Conservation (phyloP, 768 basidiomycete species). For the Boletus speciosus region DNA sequence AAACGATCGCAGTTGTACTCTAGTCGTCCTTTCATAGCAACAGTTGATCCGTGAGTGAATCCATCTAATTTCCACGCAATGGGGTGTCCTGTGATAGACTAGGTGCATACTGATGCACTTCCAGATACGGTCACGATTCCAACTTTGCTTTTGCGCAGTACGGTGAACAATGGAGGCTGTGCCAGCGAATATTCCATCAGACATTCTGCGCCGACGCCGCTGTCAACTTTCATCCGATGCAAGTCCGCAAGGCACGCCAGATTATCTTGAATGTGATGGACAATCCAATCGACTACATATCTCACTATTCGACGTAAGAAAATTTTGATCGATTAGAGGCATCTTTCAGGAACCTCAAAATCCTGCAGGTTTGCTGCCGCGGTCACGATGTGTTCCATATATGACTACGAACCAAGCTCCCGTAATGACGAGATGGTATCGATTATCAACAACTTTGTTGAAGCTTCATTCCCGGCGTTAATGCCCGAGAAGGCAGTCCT, state of each 20-base stretch:
- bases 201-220: slow-evolving; percentile 6
- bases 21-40: slow-evolving; percentile 40
- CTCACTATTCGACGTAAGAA: slow-evolving; percentile 11
- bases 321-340: background rate
- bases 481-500: slow-evolving; percentile 14
- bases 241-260: slow-evolving; percentile 7
- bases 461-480: slow-evolving; percentile 1
- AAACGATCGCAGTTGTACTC: slow-evolving; percentile 47
- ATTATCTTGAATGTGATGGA: slow-evolving; percentile 6
- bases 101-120: background rate
- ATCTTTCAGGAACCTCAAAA: background rate
- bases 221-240: slow-evolving; percentile 3
- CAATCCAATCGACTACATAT: background rate
- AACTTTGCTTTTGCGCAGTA: slow-evolving; percentile 10
- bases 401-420: slow-evolving; percentile 20
- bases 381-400: slow-evolving; percentile 22
- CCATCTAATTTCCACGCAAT: background rate
- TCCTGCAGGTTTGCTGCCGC: slow-evolving; percentile 30
- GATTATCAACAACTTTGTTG: slow-evolving; percentile 7
- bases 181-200: slow-evolving; percentile 17
- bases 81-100: background rate
- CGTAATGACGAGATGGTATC: slow-evolving; percentile 15
- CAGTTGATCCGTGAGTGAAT: slow-evolving; percentile 14
- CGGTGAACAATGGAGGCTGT: slow-evolving; percentile 11
- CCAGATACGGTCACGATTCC: slow-evolving; percentile 17